Conservation (phyloP, 345 rosid genomes). For the Populus alba region DNA sequence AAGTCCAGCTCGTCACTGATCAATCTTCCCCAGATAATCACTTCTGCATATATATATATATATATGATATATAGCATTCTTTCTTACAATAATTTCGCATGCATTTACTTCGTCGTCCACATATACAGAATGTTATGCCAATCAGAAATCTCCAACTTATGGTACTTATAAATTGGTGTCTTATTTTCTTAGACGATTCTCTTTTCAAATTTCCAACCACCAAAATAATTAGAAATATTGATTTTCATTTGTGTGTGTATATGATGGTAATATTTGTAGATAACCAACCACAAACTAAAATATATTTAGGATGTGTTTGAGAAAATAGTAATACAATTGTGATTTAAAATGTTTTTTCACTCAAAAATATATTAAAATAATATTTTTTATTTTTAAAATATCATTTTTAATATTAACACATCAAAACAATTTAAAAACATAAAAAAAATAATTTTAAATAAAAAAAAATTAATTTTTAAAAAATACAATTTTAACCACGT, state of each 20-base stretch:
- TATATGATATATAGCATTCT: not conserved
- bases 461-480: too few relatives aligned
- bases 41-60: too few relatives aligned
- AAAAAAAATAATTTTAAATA: too few relatives aligned
- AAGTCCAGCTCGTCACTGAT: too few relatives aligned
- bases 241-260: too few relatives aligned
- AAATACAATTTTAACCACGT: accelerated
- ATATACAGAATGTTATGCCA: not conserved
- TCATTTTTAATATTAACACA: too few relatives aligned
- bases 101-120: not conserved
- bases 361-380: too few relatives aligned
- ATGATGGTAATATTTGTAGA: not conserved
- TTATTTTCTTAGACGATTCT: not conserved
- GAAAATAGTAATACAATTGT: too few relatives aligned
- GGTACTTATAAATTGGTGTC: not conserved
- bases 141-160: not conserved
- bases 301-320: not conserved
- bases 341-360: too few relatives aligned
- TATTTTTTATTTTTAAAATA: too few relatives aligned
- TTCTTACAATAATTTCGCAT: not conserved
- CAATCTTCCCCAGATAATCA: too few relatives aligned
- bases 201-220: conserved; percentile 20
- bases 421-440: too few relatives aligned
- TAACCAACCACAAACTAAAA: conserved; percentile 11
- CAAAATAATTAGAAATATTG: not conserved